Conservation (phyloP, 176 grass and related monocot species). For the Bonia amplexicaulis region DNA sequence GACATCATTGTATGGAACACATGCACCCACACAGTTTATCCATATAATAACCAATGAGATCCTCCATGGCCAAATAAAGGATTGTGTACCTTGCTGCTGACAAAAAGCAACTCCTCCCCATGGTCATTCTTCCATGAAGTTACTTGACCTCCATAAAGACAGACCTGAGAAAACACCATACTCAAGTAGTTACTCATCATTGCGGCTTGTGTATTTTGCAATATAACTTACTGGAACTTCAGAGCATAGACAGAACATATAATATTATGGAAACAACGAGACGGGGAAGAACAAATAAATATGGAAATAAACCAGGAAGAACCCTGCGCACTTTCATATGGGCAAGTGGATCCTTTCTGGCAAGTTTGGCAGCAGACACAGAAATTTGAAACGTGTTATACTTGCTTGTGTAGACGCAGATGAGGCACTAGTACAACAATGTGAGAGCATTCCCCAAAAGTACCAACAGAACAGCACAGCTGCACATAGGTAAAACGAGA, state of each 20-base stretch:
- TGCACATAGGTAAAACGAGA: not conserved
- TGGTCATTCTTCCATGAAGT: slow-evolving; percentile 81
- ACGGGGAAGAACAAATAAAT: not conserved
- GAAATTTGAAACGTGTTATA: not conserved
- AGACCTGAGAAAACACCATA: slow-evolving; percentile 28
- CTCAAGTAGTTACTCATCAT: not conserved
- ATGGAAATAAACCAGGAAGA: not conserved
- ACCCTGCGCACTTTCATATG: not conserved
- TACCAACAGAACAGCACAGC: not conserved
- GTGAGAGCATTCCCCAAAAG: not conserved
- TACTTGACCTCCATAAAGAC: slow-evolving; percentile 74
- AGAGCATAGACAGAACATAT: not conserved
- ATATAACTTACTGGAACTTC: not conserved
- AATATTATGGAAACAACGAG: not conserved
- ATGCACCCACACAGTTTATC: not conserved
- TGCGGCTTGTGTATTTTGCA: not conserved
- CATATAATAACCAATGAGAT: not conserved
- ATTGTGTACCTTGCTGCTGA: slow-evolving; percentile 63
- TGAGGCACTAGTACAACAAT: not conserved
- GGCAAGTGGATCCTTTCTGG: not conserved
- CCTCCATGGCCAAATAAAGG: not conserved
- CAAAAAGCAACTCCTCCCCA: slow-evolving; percentile 71
- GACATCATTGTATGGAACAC: not conserved
- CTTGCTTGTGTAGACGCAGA: not conserved
- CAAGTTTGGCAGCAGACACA: not conserved